These are phyloP conservation scores for Rhodotorula graminis DNA, from an alignment of 768 basidiomycete genomes.

Conservation along the genomic window DNA sequence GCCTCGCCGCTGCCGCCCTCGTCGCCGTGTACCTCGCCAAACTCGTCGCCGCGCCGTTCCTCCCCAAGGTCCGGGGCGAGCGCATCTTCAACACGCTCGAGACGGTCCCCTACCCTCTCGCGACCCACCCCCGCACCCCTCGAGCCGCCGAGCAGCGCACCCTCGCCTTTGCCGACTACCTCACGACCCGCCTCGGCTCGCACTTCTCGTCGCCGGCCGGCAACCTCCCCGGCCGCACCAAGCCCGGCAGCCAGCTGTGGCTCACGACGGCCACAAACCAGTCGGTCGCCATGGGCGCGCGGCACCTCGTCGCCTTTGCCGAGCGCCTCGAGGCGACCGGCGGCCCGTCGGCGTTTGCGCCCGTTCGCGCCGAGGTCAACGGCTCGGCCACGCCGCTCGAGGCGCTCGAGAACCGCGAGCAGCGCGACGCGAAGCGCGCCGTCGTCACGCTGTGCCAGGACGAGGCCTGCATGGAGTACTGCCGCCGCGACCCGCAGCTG, in stretches of 20 bases:
- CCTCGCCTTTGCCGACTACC: conserved; percentile 13
- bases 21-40: background rate
- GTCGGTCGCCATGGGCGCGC: background rate
- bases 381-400: background rate
- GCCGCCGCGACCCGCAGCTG: background rate
- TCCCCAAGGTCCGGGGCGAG: background rate
- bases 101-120: conserved; percentile 3
- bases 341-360: background rate
- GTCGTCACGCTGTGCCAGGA: conserved; percentile 13
- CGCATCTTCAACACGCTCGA: conserved; percentile 11
- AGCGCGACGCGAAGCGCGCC: background rate
- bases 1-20: background rate
- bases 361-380: background rate
- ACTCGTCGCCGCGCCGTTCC: background rate
- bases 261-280: conserved; percentile 12
- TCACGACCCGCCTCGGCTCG: conserved; percentile 23
- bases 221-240: background rate
- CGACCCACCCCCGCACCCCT: conserved; percentile 15
- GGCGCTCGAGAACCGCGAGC: background rate
- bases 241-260: conserved; percentile 16
- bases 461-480: conserved; percentile 14
- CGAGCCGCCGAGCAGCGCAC: background rate
- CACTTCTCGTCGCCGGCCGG: conserved; percentile 16
- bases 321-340: background rate
- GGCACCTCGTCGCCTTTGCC: conserved; percentile 13